A percentile compares a stretch with the other conserved stretches of the same genome.
These are phyloP conservation scores for Pelargonium australe DNA, from an alignment of 441 rosid genomes.

Conservation along the genomic window DNA sequence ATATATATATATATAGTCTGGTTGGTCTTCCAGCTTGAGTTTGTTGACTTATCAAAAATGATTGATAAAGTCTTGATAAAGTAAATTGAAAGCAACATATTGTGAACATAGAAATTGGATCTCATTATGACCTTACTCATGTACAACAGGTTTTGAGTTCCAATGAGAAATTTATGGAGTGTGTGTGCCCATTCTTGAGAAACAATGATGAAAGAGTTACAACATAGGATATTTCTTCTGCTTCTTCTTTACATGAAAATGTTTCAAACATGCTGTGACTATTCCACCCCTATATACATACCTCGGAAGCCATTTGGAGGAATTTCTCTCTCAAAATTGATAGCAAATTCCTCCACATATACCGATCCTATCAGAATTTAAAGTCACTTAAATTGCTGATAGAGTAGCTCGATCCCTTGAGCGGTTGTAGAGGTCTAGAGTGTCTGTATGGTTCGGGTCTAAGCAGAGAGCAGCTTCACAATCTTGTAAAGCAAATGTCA, in stretches of 20 bases:
- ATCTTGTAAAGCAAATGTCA: constrained; percentile 50
- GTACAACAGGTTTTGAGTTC: constrained; percentile 19
- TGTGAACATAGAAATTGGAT: not conserved
- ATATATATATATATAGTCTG: not conserved
- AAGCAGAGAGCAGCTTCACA: constrained; percentile 96
- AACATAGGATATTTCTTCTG: constrained; percentile 3
- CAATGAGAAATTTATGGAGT: not conserved
- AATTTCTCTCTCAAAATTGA: not conserved
- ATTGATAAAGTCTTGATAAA: not conserved
- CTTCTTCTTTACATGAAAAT: constrained; percentile 3
- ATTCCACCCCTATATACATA: not conserved
- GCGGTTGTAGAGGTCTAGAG: constrained; percentile 47
- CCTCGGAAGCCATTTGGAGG: not conserved
- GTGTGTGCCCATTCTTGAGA: constrained; percentile 10
- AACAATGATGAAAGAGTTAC: constrained; percentile 13
- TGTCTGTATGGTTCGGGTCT: constrained; percentile 56
- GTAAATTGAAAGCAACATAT: not conserved
- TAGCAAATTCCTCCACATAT: too few species aligned
- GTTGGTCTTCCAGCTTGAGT: constrained; percentile 4
- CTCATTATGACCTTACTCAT: constrained; percentile 18
- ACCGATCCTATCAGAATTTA: not conserved
- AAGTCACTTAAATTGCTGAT: constrained; percentile 3
- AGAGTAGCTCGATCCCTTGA: constrained; percentile 5
- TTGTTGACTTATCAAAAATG: constrained; percentile 1
- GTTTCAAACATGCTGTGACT: not conserved